A percentile compares a stretch with the other conserved stretches of the same genome.
phyloP scores from a whole-genome alignment of 2,329 filamentous ascomycete species.

The Penicillium verrucosum region DNA sequence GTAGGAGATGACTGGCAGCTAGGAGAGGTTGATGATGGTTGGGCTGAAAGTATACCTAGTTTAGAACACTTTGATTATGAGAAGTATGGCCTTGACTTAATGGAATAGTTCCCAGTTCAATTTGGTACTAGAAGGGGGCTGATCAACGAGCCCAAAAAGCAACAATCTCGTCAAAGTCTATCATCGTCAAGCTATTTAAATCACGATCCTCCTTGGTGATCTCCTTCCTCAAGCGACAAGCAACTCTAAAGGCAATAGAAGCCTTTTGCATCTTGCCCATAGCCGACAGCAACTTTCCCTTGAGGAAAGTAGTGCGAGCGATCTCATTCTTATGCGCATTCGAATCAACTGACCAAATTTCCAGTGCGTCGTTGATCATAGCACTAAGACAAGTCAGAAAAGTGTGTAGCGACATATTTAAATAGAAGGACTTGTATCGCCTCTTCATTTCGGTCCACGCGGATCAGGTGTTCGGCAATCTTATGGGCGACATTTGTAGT shows the following conservation, averaged over 20 bases:
- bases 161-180: conserved; percentile 23
- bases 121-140: neutral
- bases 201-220: conserved; percentile 20
- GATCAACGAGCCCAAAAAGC: conserved; percentile 11
- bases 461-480: conserved; percentile 22
- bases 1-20: conserved; percentile 34
- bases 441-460: conserved; percentile 1
- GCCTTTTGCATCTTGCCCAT: conserved; percentile 18
- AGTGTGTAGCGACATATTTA: neutral
- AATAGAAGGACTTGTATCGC: neutral
- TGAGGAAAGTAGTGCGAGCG: conserved; percentile 23
- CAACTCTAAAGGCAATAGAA: conserved; percentile 15
- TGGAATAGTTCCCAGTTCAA: neutral
- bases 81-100: conserved; percentile 32
- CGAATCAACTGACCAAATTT: conserved; percentile 12
- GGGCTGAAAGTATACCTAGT: conserved; percentile 36
- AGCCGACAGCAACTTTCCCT: conserved; percentile 15
- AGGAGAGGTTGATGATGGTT: conserved; percentile 39
- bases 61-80: conserved; percentile 41
- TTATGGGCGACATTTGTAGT: conserved; percentile 24
- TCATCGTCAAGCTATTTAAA: conserved; percentile 13
- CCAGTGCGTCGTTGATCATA: conserved; percentile 17
- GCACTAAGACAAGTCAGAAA: conserved; percentile 9
- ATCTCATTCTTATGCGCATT: conserved; percentile 19
- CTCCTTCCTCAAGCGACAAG: conserved; percentile 21